phyloP scores from a whole-genome alignment of 208 protist species.

The Hexamita inflata region DNA sequence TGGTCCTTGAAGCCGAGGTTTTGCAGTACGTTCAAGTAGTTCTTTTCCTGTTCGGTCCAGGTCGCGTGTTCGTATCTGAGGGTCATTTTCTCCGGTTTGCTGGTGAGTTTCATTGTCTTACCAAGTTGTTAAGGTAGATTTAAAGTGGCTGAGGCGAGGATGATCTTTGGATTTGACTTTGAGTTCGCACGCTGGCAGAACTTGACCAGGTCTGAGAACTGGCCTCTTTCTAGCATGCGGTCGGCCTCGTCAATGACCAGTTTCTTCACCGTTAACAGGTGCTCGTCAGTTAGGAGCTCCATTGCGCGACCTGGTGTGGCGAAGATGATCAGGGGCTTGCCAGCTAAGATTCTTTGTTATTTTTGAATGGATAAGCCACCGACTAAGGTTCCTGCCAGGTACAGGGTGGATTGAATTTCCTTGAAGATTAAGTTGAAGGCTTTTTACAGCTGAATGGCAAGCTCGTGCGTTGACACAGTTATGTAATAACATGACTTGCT shows the following conservation, averaged over 20 bases:
- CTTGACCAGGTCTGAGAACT: slow-evolving; percentile 1
- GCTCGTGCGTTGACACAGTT: neutral
- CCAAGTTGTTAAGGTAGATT: neutral
- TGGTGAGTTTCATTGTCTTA: neutral
- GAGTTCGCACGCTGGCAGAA: neutral
- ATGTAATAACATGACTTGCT: too few relatives aligned
- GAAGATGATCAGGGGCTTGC: neutral
- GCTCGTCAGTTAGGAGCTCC: neutral
- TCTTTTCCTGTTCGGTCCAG: neutral
- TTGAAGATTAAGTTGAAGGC: neutral
- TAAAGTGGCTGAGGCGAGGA: neutral
- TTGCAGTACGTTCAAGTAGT: neutral
- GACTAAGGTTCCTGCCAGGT: neutral
- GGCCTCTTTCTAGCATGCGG: neutral
- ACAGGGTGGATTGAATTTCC: neutral
- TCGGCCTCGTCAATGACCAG: slow-evolving; percentile 23
- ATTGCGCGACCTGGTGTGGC: neutral
- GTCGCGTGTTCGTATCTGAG: neutral
- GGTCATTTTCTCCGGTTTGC: neutral
- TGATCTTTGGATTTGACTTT: neutral
- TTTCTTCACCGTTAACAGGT: neutral
- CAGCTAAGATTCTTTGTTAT: neutral
- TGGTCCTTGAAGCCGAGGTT: slow-evolving; percentile 10
- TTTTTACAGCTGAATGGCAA: neutral
- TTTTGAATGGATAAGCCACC: slow-evolving; percentile 14